phyloP scores from a whole-genome alignment of 495 filamentous ascomycete genomes.

The Xanthoparmelia taractica region DNA sequence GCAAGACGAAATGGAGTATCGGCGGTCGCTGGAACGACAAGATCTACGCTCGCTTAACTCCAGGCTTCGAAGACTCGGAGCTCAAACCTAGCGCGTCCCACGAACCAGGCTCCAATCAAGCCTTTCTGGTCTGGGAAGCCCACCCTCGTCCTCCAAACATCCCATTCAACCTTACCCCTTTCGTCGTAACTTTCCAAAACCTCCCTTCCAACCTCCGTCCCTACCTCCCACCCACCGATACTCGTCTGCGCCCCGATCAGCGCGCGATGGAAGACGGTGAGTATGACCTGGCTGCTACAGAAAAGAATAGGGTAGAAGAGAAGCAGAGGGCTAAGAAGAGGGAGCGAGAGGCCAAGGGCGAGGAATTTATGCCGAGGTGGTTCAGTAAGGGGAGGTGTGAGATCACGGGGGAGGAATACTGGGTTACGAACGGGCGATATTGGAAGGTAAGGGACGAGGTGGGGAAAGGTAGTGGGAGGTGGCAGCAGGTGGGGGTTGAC shows the following conservation, averaged over 20 bases:
- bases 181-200: constrained; percentile 88
- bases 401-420: constrained; percentile 82
- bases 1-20: constrained; percentile 73
- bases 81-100: constrained; percentile 45
- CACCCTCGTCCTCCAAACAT: constrained; percentile 72
- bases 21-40: constrained; percentile 97
- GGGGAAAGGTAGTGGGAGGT: constrained; percentile 43
- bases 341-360: constrained; percentile 63
- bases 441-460: constrained; percentile 61
- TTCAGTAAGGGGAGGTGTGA: constrained; percentile 65
- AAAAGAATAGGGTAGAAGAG: constrained; percentile 95
- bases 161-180: constrained; percentile 95
- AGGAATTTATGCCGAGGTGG: constrained; percentile 80
- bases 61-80: constrained; percentile 74
- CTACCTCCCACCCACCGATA: constrained; percentile 84
- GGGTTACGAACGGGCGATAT: constrained; percentile 81
- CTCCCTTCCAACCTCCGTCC: constrained; percentile 65
- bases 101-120: constrained; percentile 50
- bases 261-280: constrained; percentile 98
- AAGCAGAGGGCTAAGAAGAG: constrained; percentile 74
- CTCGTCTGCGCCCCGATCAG: constrained; percentile 83
- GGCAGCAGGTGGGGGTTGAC: constrained; percentile 47
- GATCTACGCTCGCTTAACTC: constrained; percentile 86
- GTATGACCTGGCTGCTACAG: constrained; percentile 83
- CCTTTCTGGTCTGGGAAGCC: constrained; percentile 87